Base-by-base conservation (phyloP, 768 basidiomycete species). In the Piloderma croceum region DNA sequence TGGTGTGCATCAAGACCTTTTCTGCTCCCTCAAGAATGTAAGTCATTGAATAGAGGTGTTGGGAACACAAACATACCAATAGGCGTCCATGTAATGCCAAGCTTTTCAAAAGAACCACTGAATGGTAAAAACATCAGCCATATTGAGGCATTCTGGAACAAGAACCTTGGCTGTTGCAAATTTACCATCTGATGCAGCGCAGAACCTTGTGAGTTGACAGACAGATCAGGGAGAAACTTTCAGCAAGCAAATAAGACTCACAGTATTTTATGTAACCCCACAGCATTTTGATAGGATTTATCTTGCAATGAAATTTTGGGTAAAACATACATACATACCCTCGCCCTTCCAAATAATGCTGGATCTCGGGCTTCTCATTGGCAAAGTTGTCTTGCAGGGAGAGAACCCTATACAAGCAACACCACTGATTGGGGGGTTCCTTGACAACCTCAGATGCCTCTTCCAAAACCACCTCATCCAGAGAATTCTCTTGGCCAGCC, bases 151-250 rank as follows among this genome's bases (percentile, higher is more conserved):
- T 32, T 58, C 41, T 24, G 51, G 56, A 20, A 59, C 51, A 19
- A 59, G 46, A 25, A 22, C 37, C 24, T 54, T 45, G n/a, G 48
- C 48, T 2, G 48, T 49, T 17, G 49, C 46, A 43, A 58, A 57
- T 24, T 38, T 52, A 6, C 47, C 52, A 51, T 58, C 55, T 6
- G 48, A 36, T n/a, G 31, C 48, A 31, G 43, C 44, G 12, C 51
- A 46, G 37, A 54, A 57, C 31, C 33, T 53, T 58, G 29, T 13
- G 27, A 13, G 20, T 40, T 20, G 13, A 15, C n/a, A n/a, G n/a
- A n/a, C 3, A 6, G 34, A 18, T 15, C 12, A 9, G 20, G 24
- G 17, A 24, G 10, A 19, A 10, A 33, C 24, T 46, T 24, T 46
- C 33, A 3, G 6, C 45, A 18, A 22, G 24, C 23, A 43, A 43